Percentiles rank a stretch among this genome's conserved stretches.
Conservation (phyloP, 1,284 basidiomycete species). For the Apiotrichum siamense region DNA sequence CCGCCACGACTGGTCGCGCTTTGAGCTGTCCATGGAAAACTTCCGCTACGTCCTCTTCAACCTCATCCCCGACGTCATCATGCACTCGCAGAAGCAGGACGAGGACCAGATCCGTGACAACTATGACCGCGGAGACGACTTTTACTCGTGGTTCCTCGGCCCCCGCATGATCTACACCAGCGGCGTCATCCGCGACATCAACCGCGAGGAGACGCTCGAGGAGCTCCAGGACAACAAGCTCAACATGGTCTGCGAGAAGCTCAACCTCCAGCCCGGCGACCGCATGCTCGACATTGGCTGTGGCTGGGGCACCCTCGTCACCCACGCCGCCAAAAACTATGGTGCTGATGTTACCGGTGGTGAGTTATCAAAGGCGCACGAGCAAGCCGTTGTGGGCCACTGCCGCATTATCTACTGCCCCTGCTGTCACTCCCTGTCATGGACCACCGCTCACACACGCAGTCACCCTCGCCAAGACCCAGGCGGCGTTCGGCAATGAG, state of each 20-base stretch:
- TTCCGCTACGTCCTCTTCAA: constrained; percentile 91
- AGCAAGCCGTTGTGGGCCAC: too few relatives aligned
- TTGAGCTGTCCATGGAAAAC: constrained; percentile 59
- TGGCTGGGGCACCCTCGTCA: constrained; percentile 93
- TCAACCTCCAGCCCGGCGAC: constrained; percentile 76
- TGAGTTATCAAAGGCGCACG: constrained; percentile 7
- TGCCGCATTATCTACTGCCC: too few relatives aligned
- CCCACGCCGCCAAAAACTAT: constrained; percentile 96
- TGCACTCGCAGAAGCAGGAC: constrained; percentile 85
- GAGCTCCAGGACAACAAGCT: constrained; percentile 99
- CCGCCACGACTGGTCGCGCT: constrained; percentile 91
- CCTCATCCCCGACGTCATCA: constrained; percentile 85
- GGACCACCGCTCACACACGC: not conserved
- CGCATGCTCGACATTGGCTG: constrained; percentile 86
- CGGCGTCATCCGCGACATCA: constrained; percentile 74
- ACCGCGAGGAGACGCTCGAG: constrained; percentile 78
- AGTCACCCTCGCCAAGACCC: constrained; percentile 84
- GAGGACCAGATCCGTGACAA: constrained; percentile 93
- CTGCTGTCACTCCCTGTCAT: too few relatives aligned
- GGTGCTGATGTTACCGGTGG: constrained; percentile 83
- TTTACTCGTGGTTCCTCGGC: constrained; percentile 69
- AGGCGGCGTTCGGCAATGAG: constrained; percentile 86
- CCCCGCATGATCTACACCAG: constrained; percentile 75
- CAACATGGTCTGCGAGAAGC: constrained; percentile 88
- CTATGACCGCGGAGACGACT: constrained; percentile 96